Conservation (phyloP, 768 basidiomycete species). For the Cytidiella melzeri region DNA sequence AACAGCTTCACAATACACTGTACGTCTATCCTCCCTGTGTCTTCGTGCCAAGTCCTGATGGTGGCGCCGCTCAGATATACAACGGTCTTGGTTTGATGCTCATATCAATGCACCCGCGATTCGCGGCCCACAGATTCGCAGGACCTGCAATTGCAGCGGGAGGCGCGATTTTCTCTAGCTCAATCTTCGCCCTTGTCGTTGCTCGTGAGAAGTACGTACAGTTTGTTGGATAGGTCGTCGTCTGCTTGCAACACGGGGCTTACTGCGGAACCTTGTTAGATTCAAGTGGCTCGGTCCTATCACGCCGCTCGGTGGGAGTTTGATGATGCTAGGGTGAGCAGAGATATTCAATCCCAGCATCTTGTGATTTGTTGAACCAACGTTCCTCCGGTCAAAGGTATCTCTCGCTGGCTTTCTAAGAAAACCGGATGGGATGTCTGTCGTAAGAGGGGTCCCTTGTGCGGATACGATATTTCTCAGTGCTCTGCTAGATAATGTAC, state of each 20-base stretch:
- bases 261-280: slow-evolving; percentile 20
- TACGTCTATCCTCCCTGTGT: slow-evolving; percentile 24
- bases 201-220: slow-evolving; percentile 36
- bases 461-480: too few species aligned
- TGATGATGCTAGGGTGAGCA: slow-evolving; percentile 65
- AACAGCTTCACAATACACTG: slow-evolving; percentile 59
- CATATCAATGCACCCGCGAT: slow-evolving; percentile 57
- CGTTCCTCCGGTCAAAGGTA: too few species aligned
- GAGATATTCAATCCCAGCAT: too few species aligned
- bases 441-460: too few species aligned
- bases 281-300: slow-evolving; percentile 53
- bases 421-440: neutral
- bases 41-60: neutral
- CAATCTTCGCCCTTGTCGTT: slow-evolving; percentile 51
- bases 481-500: too few species aligned
- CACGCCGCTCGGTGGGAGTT: slow-evolving; percentile 58
- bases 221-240: neutral
- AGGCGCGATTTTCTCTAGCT: slow-evolving; percentile 54
- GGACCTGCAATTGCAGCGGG: slow-evolving; percentile 62
- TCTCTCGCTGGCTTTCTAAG: slow-evolving; percentile 42
- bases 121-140: slow-evolving; percentile 54
- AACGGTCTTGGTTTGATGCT: slow-evolving; percentile 64
- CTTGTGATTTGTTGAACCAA: too few species aligned
- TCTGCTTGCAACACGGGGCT: neutral
- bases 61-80: slow-evolving; percentile 40